Conservation (phyloP, 305 asterid species). For the Striga hermonthica region DNA sequence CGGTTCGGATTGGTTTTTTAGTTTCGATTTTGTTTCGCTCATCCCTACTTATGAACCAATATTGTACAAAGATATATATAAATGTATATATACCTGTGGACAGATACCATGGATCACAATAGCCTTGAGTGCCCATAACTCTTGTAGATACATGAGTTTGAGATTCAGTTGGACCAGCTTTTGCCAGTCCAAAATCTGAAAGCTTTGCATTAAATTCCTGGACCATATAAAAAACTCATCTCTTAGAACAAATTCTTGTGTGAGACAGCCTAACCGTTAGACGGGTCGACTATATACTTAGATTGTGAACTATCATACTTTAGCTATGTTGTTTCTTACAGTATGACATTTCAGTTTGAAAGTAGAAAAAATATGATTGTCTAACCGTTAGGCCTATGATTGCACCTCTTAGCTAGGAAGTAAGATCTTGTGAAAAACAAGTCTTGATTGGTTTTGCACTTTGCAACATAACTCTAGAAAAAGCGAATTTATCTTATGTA, state of each 20-base stretch:
- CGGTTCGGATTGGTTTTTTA: no score
- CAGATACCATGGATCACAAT: conserved; percentile 58
- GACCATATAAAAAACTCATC: conserved; percentile 6
- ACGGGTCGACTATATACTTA: no score
- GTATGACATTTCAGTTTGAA: no score
- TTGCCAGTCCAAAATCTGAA: conserved; percentile 69
- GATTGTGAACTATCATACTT: no score
- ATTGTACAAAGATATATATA: not conserved
- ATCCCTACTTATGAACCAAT: no score
- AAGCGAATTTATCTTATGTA: not conserved
- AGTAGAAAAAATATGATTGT: no score
- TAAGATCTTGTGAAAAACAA: no score
- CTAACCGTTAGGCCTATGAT: not conserved
- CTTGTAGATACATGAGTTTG: conserved; percentile 59
- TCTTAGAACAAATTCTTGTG: no score
- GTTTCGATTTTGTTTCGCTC: no score
- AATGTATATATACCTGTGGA: conserved; percentile 41
- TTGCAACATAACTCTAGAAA: not conserved
- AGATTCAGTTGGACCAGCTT: conserved; percentile 58
- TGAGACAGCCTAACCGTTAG: no score
- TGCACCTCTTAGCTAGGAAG: not conserved
- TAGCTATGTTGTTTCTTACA: no score
- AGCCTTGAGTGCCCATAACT: conserved; percentile 76
- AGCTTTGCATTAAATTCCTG: conserved; percentile 70
- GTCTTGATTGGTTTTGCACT: no score